Conservation (phyloP, 371 early-diverging fungal species). For the Mortierella sp. region DNA sequence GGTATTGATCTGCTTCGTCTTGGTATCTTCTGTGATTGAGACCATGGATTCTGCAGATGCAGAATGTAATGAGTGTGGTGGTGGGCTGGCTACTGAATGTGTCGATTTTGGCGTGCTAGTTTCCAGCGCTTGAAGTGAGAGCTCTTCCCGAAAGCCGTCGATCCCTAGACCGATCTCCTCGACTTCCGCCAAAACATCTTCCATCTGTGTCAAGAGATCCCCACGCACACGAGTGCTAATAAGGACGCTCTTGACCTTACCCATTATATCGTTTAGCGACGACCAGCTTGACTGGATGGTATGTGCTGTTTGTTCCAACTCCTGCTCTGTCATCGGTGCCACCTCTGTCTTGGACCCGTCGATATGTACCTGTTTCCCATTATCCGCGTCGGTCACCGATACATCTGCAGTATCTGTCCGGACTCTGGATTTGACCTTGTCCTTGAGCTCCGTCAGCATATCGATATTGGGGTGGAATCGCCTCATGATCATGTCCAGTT, state of each 20-base stretch:
- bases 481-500: slow-evolving; percentile 57
- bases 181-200: slow-evolving; percentile 48
- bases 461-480: slow-evolving; percentile 63
- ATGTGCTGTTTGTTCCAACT: slow-evolving; percentile 22
- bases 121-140: slow-evolving; percentile 11
- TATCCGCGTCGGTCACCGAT: too few species aligned
- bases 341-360: not conserved
- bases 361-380: not conserved
- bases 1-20: slow-evolving; percentile 35
- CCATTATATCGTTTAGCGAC: slow-evolving; percentile 43
- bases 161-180: slow-evolving; percentile 54
- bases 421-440: slow-evolving; percentile 45
- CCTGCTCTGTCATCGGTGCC: slow-evolving; percentile 19
- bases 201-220: slow-evolving; percentile 56
- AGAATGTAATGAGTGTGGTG: slow-evolving; percentile 23
- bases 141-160: slow-evolving; percentile 50
- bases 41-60: slow-evolving; percentile 12
- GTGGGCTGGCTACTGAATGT: slow-evolving; percentile 20
- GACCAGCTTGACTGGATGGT: slow-evolving; percentile 46
- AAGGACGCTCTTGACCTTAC: slow-evolving; percentile 49
- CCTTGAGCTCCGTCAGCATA: slow-evolving; percentile 57
- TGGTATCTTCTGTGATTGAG: slow-evolving; percentile 39
- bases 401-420: slow-evolving; percentile 24
- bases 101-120: slow-evolving; percentile 1
- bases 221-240: slow-evolving; percentile 43